Base-by-base conservation (phyloP, 352 stramenopile genomes). In the Pythium scleroteichum region DNA sequence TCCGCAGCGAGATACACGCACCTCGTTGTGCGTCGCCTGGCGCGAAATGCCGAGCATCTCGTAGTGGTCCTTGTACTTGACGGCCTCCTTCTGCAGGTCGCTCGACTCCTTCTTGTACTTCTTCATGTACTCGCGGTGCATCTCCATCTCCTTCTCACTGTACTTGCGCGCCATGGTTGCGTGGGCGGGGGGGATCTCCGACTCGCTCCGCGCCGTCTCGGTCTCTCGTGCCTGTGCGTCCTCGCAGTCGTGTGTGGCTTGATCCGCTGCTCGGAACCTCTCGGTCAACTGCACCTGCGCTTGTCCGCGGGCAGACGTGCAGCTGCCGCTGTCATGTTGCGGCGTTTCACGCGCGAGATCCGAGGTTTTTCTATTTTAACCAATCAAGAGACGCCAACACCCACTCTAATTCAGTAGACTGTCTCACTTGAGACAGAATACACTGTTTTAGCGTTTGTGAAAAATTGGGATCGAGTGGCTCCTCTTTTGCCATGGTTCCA, bases 41-140 rank as follows among this genome's bases (percentile, higher is more conserved):
- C 85, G 80, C 24, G 68, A 19, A 39, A 94, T 54, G 20, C 72
- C 78, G 29, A 94, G 66, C 48, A 89, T 55, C 53, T 91, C 71
- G 69, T 94, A 94, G 66, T 91, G 71, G 62, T 94, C 85, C 63
- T 89, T 86, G 75, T 92, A 90, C 47, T 70, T 78, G 62, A 91
- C 67, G 39, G 68, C 53, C 40, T 84, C 66, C 52, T 73, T 77
- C 26, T 72, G 63, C 52, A 90, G 65, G 55, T 91, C 79, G 35
- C 73, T 82, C 52, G 84, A 87, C 63, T 88, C 75, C 79, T 85
- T 86, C 68, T 90, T 85, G 76, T 88, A 94, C 70, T 89, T 89
- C 74, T 91, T 90, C 85, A 94, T 94, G 72, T 94, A 94, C 74
- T 90, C 80, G 38, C 85, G 85, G 52, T 94, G 85, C 39, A 86